Evolutionary conservation across 2,329 filamentous ascomycete genomes (phyloP), one percentile per base, ranked within the genome.

Genomic region (Phialemoniopsis sp.): DNA sequence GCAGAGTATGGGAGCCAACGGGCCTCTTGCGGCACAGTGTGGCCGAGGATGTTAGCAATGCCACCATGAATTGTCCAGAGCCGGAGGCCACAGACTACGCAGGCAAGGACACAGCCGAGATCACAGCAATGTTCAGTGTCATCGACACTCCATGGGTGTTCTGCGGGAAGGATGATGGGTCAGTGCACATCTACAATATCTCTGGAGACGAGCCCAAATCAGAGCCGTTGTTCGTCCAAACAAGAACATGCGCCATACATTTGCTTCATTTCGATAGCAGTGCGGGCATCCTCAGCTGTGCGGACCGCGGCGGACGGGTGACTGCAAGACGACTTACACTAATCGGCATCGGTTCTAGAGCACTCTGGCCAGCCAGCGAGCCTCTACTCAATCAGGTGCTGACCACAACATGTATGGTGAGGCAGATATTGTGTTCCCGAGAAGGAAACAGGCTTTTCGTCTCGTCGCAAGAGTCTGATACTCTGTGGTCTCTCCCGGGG

Each of bases 1-100:
- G 50, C 17, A 40, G 48, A 5, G 38, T 56, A 4, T 56, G 54
- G 53, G 46, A 50, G 8, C 52, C 53, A 1, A 35, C 48, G 2
- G 47, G 51, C 12, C 46, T 56, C 2, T 43, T 50, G 6, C 37
- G 49, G 3, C 38, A 43, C 2, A 47, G 50, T 8, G 31, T 28
- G 3, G 46, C 49, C 1, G 46, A 52, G 1, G 45, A 48, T 5
- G 41, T 34, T 18, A 49, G 44, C n/a, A n/a, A n/a, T n/a, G n/a
- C n/a, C n/a, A n/a, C n/a, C n/a, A n/a, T n/a, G n/a, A n/a, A n/a
- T n/a, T n/a, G n/a, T n/a, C n/a, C n/a, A n/a, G n/a, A n/a, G n/a
- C n/a, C n/a, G n/a, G n/a, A n/a, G n/a, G n/a, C n/a, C n/a, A n/a
- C n/a, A n/a, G 34, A 45, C 13, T 47, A 48, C 4, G n/a, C 32